A percentile compares a stretch with the other conserved stretches of the same genome.
These are phyloP conservation scores for Fennellomyces sp. DNA, from an alignment of 371 early-diverging fungal species.

Conservation along the genomic window DNA sequence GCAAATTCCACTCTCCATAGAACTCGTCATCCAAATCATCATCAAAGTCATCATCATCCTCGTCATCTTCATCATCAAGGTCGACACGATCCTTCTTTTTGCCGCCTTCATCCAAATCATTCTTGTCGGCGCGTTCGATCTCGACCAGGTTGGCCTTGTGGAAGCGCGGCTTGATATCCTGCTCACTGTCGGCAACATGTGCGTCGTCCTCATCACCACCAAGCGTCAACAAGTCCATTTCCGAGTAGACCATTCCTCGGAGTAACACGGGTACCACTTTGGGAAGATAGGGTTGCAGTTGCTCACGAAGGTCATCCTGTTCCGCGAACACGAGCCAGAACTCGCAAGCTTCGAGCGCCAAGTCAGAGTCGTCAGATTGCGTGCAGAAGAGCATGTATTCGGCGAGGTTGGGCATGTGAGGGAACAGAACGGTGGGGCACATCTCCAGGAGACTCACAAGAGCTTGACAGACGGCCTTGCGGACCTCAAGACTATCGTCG, in stretches of 20 bases:
- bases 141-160: constrained; percentile 84
- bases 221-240: constrained; percentile 80
- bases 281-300: constrained; percentile 78
- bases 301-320: constrained; percentile 77
- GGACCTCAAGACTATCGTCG: constrained; percentile 80
- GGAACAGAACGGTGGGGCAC: constrained; percentile 78
- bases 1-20: constrained; percentile 92
- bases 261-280: constrained; percentile 90
- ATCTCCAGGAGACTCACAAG: constrained; percentile 87
- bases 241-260: constrained; percentile 94
- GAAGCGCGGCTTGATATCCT: constrained; percentile 94
- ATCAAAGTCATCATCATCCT: constrained; percentile 81
- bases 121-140: constrained; percentile 57
- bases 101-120: constrained; percentile 32
- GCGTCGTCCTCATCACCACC: constrained; percentile 85
- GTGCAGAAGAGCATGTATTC: constrained; percentile 95
- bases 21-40: constrained; percentile 91
- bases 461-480: constrained; percentile 92
- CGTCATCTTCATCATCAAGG: constrained; percentile 46
- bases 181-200: constrained; percentile 80
- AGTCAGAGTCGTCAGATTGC: constrained; percentile 75
- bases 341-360: constrained; percentile 96
- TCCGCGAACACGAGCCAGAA: constrained; percentile 97
- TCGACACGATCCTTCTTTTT: constrained; percentile 12
- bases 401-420: constrained; percentile 83